phyloP scores from a whole-genome alignment of 306 rosid species.

The Macrotyloma uniflorum region DNA sequence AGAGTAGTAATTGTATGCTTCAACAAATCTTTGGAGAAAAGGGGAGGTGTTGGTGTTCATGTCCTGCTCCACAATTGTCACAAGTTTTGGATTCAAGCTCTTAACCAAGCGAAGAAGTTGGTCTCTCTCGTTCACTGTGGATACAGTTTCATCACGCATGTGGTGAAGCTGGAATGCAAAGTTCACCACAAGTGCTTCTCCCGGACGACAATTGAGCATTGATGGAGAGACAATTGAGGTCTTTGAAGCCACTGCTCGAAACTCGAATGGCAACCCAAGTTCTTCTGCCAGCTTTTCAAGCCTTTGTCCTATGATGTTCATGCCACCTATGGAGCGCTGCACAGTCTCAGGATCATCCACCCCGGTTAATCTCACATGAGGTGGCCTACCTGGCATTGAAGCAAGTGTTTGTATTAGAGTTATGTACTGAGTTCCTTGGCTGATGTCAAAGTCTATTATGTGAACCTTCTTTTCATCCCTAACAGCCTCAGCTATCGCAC shows the following conservation, averaged over 20 bases:
- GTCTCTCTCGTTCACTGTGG: constrained; percentile 79
- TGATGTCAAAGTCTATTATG: constrained; percentile 84
- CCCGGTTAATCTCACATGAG: constrained; percentile 74
- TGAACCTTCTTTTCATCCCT: constrained; percentile 78
- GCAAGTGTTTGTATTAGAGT: constrained; percentile 79
- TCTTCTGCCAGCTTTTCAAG: constrained; percentile 83
- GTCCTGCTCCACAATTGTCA: constrained; percentile 95
- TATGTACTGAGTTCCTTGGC: constrained; percentile 93
- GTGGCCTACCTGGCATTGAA: constrained; percentile 58
- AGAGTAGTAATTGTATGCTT: constrained; percentile 78
- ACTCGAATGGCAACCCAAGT: constrained; percentile 69
- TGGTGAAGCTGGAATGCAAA: constrained; percentile 95
- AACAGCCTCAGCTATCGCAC: constrained; percentile 74
- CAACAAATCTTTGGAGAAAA: constrained; percentile 71
- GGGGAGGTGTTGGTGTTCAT: constrained; percentile 93
- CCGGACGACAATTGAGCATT: constrained; percentile 71
- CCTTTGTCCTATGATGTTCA: constrained; percentile 73
- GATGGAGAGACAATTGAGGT: constrained; percentile 67
- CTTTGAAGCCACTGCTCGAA: constrained; percentile 70
- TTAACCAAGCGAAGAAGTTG: constrained; percentile 88
- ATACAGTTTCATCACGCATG: constrained; percentile 93
- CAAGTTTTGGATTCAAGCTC: constrained; percentile 83
- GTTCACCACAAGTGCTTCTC: constrained; percentile 83
- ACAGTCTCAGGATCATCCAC: constrained; percentile 92
- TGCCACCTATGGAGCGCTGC: constrained; percentile 88